Percentiles rank a stretch among this genome's conserved stretches.
Evolutionary conservation across 139 green algal genomes (phyloP).

Genomic region (Picochlorum sp.): DNA sequence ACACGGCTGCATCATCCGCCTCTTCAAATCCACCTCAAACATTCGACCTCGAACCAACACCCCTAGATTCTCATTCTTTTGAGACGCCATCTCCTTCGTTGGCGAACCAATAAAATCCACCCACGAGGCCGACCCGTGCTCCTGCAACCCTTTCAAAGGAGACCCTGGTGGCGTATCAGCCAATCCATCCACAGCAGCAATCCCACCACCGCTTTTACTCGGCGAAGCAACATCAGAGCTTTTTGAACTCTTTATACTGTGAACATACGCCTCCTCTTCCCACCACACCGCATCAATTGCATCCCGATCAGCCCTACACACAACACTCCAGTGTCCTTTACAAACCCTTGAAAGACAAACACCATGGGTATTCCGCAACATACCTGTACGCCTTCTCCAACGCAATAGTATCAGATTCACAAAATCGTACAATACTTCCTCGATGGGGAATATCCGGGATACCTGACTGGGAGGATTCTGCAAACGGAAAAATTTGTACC

Average conservation of each 20-base stretch:
- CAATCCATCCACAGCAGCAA: neutral
- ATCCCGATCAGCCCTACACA: conserved; percentile 20
- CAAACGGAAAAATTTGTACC: no score
- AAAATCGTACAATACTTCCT: conserved; percentile 35
- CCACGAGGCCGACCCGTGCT: neutral
- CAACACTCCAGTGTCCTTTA: neutral
- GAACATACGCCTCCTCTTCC: conserved; percentile 35
- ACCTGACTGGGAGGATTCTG: no score
- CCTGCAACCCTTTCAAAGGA: neutral
- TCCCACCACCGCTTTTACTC: neutral
- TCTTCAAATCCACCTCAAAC: conserved; percentile 43
- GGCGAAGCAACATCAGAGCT: neutral
- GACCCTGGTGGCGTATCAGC: neutral
- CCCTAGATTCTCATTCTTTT: conserved; percentile 11
- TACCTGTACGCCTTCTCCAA: conserved; percentile 31
- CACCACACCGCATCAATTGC: conserved; percentile 43
- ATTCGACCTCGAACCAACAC: conserved; percentile 31
- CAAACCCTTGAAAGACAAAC: neutral
- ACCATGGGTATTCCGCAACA: neutral
- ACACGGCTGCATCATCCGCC: conserved; percentile 29
- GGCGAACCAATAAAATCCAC: conserved; percentile 7
- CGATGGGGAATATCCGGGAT: conserved; percentile 30
- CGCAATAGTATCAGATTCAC: conserved; percentile 20
- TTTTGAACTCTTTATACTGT: neutral
- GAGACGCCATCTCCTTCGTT: neutral